A percentile compares a stretch with the other conserved stretches of the same genome.
phyloP scores from a whole-genome alignment of 2,329 filamentous ascomycete genomes.

The Achaetomium macrosporum region DNA sequence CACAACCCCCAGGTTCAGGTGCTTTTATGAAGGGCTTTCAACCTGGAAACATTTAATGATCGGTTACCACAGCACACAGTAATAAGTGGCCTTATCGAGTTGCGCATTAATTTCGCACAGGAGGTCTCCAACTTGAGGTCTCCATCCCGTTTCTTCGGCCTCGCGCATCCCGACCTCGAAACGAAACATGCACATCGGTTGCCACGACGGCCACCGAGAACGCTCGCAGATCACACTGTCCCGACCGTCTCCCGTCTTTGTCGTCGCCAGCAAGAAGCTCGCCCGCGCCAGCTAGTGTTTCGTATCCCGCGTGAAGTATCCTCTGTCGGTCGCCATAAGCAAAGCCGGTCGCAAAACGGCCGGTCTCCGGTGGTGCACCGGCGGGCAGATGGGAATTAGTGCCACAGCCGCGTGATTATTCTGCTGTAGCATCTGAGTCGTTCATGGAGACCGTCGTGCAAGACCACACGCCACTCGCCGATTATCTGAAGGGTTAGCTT shows the following conservation, averaged over 20 bases:
- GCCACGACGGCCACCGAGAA: slow-evolving; percentile 7
- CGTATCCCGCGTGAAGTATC: neutral
- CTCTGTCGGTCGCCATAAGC: neutral
- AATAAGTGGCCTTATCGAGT: slow-evolving; percentile 4
- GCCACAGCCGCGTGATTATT: slow-evolving; percentile 17
- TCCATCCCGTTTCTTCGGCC: slow-evolving; percentile 6
- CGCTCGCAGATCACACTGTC: slow-evolving; percentile 11
- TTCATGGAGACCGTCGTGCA: slow-evolving; percentile 82
- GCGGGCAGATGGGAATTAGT: slow-evolving; percentile 24
- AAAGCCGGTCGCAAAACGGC: slow-evolving; percentile 9
- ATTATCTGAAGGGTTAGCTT: slow-evolving; percentile 76
- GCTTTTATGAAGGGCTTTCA: too few species aligned
- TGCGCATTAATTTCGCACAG: slow-evolving; percentile 3
- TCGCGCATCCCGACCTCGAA: slow-evolving; percentile 13
- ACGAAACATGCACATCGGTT: slow-evolving; percentile 20
- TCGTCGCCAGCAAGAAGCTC: slow-evolving; percentile 3
- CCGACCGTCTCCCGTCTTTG: slow-evolving; percentile 3
- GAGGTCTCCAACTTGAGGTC: slow-evolving; percentile 4
- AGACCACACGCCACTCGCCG: slow-evolving; percentile 80
- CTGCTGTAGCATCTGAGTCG: slow-evolving; percentile 9
- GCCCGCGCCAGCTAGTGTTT: slow-evolving; percentile 4
- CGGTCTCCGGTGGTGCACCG: slow-evolving; percentile 17
- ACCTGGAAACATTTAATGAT: slow-evolving; percentile 11
- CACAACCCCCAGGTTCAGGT: too few species aligned
- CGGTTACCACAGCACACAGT: neutral